phyloP scores from a whole-genome alignment of 371 early-diverging fungal genomes.

The Smittium mucronatum region DNA sequence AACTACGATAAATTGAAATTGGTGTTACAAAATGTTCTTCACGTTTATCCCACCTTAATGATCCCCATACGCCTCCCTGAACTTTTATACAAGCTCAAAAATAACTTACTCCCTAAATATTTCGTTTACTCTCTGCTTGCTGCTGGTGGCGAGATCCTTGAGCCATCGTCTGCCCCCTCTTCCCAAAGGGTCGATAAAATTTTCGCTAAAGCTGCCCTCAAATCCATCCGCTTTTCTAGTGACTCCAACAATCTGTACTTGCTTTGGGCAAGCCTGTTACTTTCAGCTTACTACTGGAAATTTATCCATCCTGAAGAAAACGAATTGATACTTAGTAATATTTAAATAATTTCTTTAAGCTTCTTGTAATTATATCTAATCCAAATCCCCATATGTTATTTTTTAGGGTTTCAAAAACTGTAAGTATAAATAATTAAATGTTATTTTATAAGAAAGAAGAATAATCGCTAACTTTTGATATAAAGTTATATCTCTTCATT shows the following conservation, averaged over 20 bases:
- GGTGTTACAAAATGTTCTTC: neutral
- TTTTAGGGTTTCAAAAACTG: neutral
- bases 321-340: neutral
- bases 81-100: constrained; percentile 9
- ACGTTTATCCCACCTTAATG: neutral
- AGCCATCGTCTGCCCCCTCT: neutral
- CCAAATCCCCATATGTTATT: neutral
- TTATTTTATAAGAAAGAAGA: neutral
- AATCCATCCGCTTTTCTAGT: neutral
- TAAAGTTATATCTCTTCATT: neutral
- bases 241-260: neutral
- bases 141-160: neutral
- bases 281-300: neutral
- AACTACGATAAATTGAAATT: neutral
- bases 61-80: constrained; percentile 5
- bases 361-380: neutral
- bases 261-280: neutral
- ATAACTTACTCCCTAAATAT: neutral
- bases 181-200: neutral
- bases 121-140: neutral
- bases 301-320: neutral
- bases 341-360: neutral
- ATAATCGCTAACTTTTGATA: neutral
- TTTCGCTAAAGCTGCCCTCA: neutral
- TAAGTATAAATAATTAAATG: neutral